Percentiles rank a stretch among this genome's conserved stretches.
Evolutionary conservation across 2,329 filamentous ascomycete species (phyloP).

Genomic region (Curvularia lunata): DNA sequence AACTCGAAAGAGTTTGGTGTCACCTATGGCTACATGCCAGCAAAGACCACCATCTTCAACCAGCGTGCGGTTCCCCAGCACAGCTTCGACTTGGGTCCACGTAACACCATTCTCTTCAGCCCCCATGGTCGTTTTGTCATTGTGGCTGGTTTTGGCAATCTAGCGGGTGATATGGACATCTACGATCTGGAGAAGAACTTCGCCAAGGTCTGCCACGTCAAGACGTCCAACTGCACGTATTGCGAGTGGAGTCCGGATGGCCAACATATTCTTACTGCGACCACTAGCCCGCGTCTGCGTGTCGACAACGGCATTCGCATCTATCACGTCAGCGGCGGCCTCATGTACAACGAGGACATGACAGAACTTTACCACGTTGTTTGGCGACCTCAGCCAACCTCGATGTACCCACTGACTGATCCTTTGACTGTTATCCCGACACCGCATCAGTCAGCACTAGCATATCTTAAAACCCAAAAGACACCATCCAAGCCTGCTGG

Average conservation of each 20-base stretch:
- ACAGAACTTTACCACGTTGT: constrained; percentile 85
- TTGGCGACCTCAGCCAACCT: constrained; percentile 79
- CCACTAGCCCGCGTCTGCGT: constrained; percentile 89
- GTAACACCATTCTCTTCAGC: constrained; percentile 95
- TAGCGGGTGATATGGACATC: constrained; percentile 96
- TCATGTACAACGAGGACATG: constrained; percentile 98
- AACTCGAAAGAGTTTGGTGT: constrained; percentile 98
- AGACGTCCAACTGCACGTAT: constrained; percentile 93
- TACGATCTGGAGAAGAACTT: constrained; percentile 96
- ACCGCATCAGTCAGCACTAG: constrained; percentile 81
- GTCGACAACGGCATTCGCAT: constrained; percentile 97
- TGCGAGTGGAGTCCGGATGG: constrained; percentile 98
- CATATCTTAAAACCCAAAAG: constrained; percentile 85
- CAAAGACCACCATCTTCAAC: constrained; percentile 98
- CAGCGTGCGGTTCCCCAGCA: constrained; percentile 81
- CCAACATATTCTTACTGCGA: constrained; percentile 95
- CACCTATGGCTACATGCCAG: constrained; percentile 98
- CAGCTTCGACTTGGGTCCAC: constrained; percentile 82
- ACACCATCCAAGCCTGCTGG: constrained; percentile 96
- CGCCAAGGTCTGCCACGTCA: constrained; percentile 88
- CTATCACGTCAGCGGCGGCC: constrained; percentile 85
- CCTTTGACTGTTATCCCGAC: constrained; percentile 75
- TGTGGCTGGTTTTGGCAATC: constrained; percentile 94
- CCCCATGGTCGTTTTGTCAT: constrained; percentile 91
- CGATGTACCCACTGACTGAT: constrained; percentile 68